These are phyloP conservation scores for Alternaria arbusti DNA, from an alignment of 2,329 filamentous ascomycete species.

Conservation along the genomic window DNA sequence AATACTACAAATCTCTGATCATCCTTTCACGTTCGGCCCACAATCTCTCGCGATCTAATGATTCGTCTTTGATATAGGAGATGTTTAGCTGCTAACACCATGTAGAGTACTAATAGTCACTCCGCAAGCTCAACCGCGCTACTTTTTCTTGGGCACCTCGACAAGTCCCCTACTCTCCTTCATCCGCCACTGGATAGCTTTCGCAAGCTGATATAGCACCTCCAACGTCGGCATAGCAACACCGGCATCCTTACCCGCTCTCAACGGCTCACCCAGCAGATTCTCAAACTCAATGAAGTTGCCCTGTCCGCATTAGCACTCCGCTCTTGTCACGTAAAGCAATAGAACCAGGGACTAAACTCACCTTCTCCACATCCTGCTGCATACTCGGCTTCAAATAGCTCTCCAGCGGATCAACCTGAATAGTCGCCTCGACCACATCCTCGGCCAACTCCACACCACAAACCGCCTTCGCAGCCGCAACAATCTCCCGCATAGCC, in stretches of 20 bases:
- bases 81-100: not conserved
- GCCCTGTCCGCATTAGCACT: conserved; percentile 41
- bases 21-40: not conserved
- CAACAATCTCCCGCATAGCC: conserved; percentile 61
- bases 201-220: conserved; percentile 57
- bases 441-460: conserved; percentile 54
- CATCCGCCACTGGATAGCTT: conserved; percentile 57
- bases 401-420: conserved; percentile 57
- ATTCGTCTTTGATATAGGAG: not conserved
- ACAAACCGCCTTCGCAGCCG: conserved; percentile 51
- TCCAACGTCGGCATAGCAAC: conserved; percentile 59
- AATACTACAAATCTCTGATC: not conserved
- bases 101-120: not conserved
- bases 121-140: not conserved
- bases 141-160: conserved; percentile 26
- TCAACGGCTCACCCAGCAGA: conserved; percentile 63
- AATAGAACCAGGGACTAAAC: not conserved
- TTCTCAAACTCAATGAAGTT: conserved; percentile 65
- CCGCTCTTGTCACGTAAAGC: not conserved
- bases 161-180: conserved; percentile 55
- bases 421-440: conserved; percentile 55
- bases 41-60: no score
- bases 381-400: conserved; percentile 63
- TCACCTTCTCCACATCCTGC: conserved; percentile 59
- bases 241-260: conserved; percentile 57